Percentiles rank a stretch among this genome's conserved stretches.
phyloP scores from a whole-genome alignment of 2,329 filamentous ascomycete genomes.

The Aspergillus aculeatus region DNA sequence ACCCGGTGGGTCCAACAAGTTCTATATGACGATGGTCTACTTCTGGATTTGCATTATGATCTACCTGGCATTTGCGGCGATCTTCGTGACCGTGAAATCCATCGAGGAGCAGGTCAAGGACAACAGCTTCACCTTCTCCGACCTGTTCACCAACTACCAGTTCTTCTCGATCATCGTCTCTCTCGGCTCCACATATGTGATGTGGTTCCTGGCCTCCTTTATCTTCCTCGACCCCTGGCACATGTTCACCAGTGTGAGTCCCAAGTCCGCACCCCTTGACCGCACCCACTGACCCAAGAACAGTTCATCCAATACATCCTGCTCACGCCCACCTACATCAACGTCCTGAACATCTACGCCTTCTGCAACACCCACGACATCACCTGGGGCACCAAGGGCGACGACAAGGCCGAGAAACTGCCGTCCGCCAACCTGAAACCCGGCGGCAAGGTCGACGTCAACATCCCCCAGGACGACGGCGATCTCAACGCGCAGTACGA shows the following conservation, averaged over 20 bases:
- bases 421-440: slow-evolving; percentile 87
- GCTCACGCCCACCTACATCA: slow-evolving; percentile 93
- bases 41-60: slow-evolving; percentile 97
- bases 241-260: slow-evolving; percentile 75
- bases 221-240: slow-evolving; percentile 99
- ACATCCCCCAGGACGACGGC: slow-evolving; percentile 81
- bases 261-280: too few species aligned
- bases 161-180: slow-evolving; percentile 95
- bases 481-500: slow-evolving; percentile 96
- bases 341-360: slow-evolving; percentile 97
- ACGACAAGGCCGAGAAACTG: slow-evolving; percentile 90
- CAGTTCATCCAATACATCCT: slow-evolving; percentile 89
- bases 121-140: slow-evolving; percentile 64
- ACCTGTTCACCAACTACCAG: slow-evolving; percentile 80
- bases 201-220: slow-evolving; percentile 88
- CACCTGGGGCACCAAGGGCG: slow-evolving; percentile 96
- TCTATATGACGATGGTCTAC: slow-evolving; percentile 96
- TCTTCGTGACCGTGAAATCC: slow-evolving; percentile 88
- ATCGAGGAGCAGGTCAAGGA: slow-evolving; percentile 68
- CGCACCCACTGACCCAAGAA: slow-evolving; percentile 6
- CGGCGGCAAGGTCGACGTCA: slow-evolving; percentile 90
- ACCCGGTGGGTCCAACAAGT: slow-evolving; percentile 86
- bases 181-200: slow-evolving; percentile 83
- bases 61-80: slow-evolving; percentile 89
- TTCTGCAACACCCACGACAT: slow-evolving; percentile 99